These are phyloP conservation scores for Trifolium fragiferum DNA, from an alignment of 306 rosid genomes.

Conservation along the genomic window DNA sequence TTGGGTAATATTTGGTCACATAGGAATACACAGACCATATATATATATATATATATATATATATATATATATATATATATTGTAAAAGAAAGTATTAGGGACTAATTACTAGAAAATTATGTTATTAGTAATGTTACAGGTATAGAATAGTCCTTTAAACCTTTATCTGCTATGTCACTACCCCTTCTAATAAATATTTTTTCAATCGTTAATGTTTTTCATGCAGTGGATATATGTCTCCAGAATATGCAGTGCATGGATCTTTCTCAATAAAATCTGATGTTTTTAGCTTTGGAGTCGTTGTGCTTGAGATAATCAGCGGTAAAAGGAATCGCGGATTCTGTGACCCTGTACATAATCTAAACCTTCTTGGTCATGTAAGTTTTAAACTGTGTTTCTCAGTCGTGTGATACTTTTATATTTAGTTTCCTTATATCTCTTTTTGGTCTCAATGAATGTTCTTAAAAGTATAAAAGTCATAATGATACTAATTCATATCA, in stretches of 20 bases:
- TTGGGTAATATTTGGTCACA: neutral
- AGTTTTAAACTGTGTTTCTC: neutral
- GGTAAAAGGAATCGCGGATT: neutral
- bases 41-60: too few relatives aligned
- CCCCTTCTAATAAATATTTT: neutral
- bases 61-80: too few relatives aligned
- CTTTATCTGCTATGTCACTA: neutral
- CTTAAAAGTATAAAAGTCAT: neutral
- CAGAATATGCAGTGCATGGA: slow-evolving; percentile 18
- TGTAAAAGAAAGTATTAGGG: too few relatives aligned
- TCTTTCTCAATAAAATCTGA: slow-evolving; percentile 7
- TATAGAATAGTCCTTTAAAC: too few relatives aligned
- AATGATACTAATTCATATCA: neutral
- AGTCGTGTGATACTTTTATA: neutral
- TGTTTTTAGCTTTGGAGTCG: slow-evolving; percentile 16
- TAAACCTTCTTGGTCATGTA: slow-evolving; percentile 6
- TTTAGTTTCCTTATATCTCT: neutral
- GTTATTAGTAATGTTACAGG: too few relatives aligned
- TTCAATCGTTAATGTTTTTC: neutral
- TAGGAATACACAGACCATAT: neutral
- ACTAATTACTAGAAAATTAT: too few relatives aligned
- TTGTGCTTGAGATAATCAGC: slow-evolving; percentile 12
- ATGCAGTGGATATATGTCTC: slow-evolving; percentile 20
- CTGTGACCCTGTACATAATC: neutral
- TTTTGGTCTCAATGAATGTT: neutral